Conservation (phyloP, 306 rosid genomes). For the Cicer arietinum region DNA sequence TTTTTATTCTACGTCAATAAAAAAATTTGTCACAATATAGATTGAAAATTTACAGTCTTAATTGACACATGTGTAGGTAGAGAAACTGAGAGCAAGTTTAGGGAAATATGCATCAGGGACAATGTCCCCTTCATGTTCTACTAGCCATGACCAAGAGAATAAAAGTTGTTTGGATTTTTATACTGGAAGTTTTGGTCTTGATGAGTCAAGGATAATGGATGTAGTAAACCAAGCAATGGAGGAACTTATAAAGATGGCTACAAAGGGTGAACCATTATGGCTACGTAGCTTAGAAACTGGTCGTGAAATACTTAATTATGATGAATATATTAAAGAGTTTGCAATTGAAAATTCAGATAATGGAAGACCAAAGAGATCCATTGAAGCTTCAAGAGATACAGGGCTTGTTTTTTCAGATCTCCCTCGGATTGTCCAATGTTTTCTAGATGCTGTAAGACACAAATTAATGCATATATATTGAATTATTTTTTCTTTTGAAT, state of each 20-base stretch:
- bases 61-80: slow-evolving; percentile 56
- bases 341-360: slow-evolving; percentile 46
- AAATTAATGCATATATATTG: neutral
- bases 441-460: slow-evolving; percentile 83
- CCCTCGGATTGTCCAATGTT: slow-evolving; percentile 73
- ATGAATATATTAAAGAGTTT: slow-evolving; percentile 79
- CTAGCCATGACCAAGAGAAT: slow-evolving; percentile 70
- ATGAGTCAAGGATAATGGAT: slow-evolving; percentile 83
- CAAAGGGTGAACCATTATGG: slow-evolving; percentile 81
- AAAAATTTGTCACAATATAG: neutral
- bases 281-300: slow-evolving; percentile 89
- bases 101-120: slow-evolving; percentile 64
- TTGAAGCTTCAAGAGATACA: slow-evolving; percentile 89
- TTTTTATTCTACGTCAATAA: too few species aligned
- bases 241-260: slow-evolving; percentile 85
- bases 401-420: slow-evolving; percentile 81
- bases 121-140: slow-evolving; percentile 75
- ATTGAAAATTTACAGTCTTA: slow-evolving; percentile 16
- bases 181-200: slow-evolving; percentile 87
- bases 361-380: slow-evolving; percentile 64
- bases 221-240: slow-evolving; percentile 72
- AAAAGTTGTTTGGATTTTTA: slow-evolving; percentile 84
- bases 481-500: neutral
- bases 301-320: slow-evolving; percentile 86
- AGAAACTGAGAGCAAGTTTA: slow-evolving; percentile 69